Evolutionary conservation across 495 filamentous ascomycete species (phyloP), one percentile per base, ranked within the genome.

Genomic region (Penicillium silybi): DNA sequence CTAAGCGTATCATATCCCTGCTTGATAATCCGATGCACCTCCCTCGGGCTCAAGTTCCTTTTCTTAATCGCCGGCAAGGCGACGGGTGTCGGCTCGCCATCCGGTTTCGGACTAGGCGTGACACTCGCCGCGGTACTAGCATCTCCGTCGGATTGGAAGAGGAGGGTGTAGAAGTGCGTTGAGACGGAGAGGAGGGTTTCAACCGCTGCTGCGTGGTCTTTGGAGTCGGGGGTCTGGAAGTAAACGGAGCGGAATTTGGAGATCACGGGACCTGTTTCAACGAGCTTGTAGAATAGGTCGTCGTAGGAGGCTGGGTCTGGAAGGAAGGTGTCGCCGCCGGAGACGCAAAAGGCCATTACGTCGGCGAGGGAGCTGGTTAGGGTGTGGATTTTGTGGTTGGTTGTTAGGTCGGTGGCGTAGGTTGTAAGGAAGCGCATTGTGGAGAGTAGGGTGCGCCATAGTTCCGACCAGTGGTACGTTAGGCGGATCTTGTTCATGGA

Each of bases 281-380:
- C 89, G 13, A 98, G 78, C 71, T 98, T 98, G 77, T 98, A 98
- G 71, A 98, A 96, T 10, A 98, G 78, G 62, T 97, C 95, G 61
- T 98, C 93, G 66, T 97, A 97, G 18, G 87, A 85, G 34, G 87
- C 78, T 18, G 90, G 83, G 48, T 86, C 89, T 0, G 95, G 95
- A n/a, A 97, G 83, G 70, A 97, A 97, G 7, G 86, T 81, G 65
- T 97, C 95, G 6, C 93, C 93, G 10, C 82, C 75, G 5, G 87
- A 91, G n/a, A 97, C 80, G 6, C 88, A 86, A 42, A 97, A 81
- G 13, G 88, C 89, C 25, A 98, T 70, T n/a, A 95, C 75, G 61
- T 92, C 88, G 22, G 92, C 84, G 10, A 96, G 82, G 32, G 69
- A 69, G 43, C 53, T 68, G 23, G 68, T 71, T 41, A 75, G 60